These are phyloP conservation scores for Tephrocybe sp. DNA, from an alignment of 768 basidiomycete species.

Conservation along the genomic window DNA sequence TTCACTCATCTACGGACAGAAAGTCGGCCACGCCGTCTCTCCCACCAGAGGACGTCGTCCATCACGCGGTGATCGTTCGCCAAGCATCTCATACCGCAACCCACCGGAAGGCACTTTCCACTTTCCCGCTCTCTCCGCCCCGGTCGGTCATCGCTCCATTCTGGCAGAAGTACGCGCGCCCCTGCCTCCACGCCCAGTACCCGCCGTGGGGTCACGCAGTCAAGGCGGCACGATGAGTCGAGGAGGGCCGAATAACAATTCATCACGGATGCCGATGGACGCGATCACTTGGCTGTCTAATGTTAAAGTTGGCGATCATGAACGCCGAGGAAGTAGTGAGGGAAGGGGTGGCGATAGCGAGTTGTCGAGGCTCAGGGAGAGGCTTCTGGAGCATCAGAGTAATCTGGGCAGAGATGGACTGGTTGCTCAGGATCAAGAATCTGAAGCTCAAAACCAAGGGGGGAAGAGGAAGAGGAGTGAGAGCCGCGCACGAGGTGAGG, in stretches of 20 bases:
- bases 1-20: conserved; percentile 30
- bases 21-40: conserved; percentile 45
- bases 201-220: conserved; percentile 15
- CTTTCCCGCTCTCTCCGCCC: conserved; percentile 59
- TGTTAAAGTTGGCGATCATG: conserved; percentile 70
- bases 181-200: conserved; percentile 12
- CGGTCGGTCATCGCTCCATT: conserved; percentile 65
- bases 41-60: conserved; percentile 32
- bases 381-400: conserved; percentile 38
- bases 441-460: conserved; percentile 15
- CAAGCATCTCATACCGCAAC: conserved; percentile 53
- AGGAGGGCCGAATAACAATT: conserved; percentile 48
- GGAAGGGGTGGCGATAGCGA: conserved; percentile 51
- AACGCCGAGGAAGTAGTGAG: conserved; percentile 53
- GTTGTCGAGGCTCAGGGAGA: conserved; percentile 40
- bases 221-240: conserved; percentile 48
- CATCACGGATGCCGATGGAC: conserved; percentile 49
- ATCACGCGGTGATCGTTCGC: conserved; percentile 19
- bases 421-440: conserved; percentile 12
- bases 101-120: conserved; percentile 41
- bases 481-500: conserved; percentile 38
- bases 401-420: conserved; percentile 17
- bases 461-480: conserved; percentile 44
- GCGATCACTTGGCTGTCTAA: conserved; percentile 71
- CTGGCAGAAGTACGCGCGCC: conserved; percentile 68